These are phyloP conservation scores for Actinomortierella ambigua DNA, from an alignment of 371 early-diverging fungal genomes.

Conservation along the genomic window DNA sequence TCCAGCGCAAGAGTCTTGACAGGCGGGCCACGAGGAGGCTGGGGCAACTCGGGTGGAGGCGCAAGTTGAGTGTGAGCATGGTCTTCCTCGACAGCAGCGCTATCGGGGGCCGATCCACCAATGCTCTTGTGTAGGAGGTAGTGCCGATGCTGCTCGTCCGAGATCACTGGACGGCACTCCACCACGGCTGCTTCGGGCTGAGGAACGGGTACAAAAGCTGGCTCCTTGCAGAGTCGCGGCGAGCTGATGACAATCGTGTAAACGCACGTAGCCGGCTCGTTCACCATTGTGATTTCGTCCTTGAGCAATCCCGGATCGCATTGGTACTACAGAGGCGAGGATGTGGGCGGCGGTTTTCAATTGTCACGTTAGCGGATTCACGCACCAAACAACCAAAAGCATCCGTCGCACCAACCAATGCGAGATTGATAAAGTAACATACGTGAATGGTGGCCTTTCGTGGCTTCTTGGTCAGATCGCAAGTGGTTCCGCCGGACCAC, in stretches of 20 bases:
- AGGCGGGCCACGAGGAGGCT: too few species aligned
- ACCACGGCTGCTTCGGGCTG: conserved; percentile 59
- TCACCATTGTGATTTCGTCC: conserved; percentile 62
- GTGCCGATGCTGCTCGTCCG: conserved; percentile 50
- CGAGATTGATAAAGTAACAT: too few species aligned
- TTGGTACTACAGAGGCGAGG: too few species aligned
- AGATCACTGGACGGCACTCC: conserved; percentile 63
- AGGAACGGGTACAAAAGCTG: conserved; percentile 54
- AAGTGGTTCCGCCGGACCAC: conserved; percentile 75
- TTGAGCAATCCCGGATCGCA: conserved; percentile 40
- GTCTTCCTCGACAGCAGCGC: too few species aligned
- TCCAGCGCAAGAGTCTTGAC: too few species aligned
- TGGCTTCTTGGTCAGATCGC: conserved; percentile 72
- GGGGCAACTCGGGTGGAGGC: too few species aligned
- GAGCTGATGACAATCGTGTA: conserved; percentile 77
- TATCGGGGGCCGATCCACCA: too few species aligned
- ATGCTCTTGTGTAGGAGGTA: too few species aligned
- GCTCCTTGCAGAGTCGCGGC: conserved; percentile 71
- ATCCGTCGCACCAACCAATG: too few species aligned
- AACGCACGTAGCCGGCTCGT: conserved; percentile 68
- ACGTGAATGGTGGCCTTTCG: conserved; percentile 76
- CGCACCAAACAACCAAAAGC: too few species aligned
- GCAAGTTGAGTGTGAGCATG: too few species aligned
- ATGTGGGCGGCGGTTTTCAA: background rate
- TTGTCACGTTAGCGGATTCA: background rate